phyloP scores from a whole-genome alignment of 306 rosid genomes.

The Ormosia semicastrata region DNA sequence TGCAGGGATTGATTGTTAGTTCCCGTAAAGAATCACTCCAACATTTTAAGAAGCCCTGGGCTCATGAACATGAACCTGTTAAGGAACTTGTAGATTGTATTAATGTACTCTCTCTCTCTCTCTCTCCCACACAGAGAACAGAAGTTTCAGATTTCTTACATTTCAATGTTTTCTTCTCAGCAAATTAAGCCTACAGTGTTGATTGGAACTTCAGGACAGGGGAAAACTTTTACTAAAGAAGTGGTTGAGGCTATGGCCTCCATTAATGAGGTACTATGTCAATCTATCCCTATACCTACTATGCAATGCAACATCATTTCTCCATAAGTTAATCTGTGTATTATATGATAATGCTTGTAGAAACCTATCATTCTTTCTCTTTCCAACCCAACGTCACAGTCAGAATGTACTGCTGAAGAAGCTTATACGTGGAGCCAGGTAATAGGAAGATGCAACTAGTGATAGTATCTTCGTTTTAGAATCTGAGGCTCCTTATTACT shows the following conservation, averaged over 20 bases:
- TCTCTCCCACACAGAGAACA: background rate
- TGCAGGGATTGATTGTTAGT: constrained; percentile 81
- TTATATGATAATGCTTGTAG: constrained; percentile 21
- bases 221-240: constrained; percentile 69
- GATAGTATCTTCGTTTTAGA: background rate
- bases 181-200: constrained; percentile 83
- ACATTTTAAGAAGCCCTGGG: constrained; percentile 96
- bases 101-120: constrained; percentile 46
- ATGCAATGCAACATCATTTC: background rate
- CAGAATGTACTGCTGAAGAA: constrained; percentile 57
- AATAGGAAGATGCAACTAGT: constrained; percentile 5
- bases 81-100: constrained; percentile 59
- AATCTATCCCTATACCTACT: background rate
- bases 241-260: constrained; percentile 83
- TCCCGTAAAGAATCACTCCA: constrained; percentile 91
- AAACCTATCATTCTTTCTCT: constrained; percentile 48
- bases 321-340: constrained; percentile 8
- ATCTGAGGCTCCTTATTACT: background rate
- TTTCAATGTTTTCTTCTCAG: constrained; percentile 46
- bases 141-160: constrained; percentile 15
- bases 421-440: constrained; percentile 51
- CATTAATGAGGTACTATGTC: constrained; percentile 62
- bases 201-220: constrained; percentile 92
- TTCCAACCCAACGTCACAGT: constrained; percentile 51
- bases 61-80: constrained; percentile 82